phyloP scores from a whole-genome alignment of 2,329 filamentous ascomycete genomes.

The Cordyceps militaris region DNA sequence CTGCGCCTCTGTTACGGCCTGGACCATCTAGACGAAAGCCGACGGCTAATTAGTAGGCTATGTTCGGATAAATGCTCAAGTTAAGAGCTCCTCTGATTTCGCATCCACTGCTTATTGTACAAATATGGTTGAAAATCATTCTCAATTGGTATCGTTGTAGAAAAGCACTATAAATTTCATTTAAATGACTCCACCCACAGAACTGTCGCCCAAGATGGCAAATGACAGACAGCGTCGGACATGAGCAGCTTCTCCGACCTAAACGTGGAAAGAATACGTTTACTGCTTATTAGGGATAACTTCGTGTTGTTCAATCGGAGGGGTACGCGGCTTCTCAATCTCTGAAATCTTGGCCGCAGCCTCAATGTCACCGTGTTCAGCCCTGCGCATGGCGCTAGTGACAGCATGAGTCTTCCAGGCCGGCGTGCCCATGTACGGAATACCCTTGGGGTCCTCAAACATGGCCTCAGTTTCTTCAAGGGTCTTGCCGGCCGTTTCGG shows the following conservation, averaged over 20 bases:
- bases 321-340: conserved; percentile 14
- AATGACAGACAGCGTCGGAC: neutral
- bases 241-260: neutral
- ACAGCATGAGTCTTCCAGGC: conserved; percentile 26
- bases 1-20: too few relatives aligned
- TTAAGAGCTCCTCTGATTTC: too few relatives aligned
- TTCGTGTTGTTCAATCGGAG: conserved; percentile 9
- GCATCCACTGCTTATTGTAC: too few relatives aligned
- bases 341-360: conserved; percentile 16
- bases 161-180: conserved; percentile 2
- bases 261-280: too few relatives aligned
- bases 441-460: conserved; percentile 33
- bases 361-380: conserved; percentile 24
- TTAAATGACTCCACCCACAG: neutral
- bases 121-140: neutral
- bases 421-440: conserved; percentile 25
- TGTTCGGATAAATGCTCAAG: too few relatives aligned
- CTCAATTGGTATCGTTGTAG: conserved; percentile 12
- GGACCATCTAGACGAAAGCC: too few relatives aligned
- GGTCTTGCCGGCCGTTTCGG: conserved; percentile 48
- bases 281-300: neutral
- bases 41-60: too few relatives aligned
- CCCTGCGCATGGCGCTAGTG: conserved; percentile 17
- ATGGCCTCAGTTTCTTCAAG: conserved; percentile 47
- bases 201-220: neutral